Base-by-base conservation (phyloP, 768 basidiomycete genomes). In the Leccinum truebloodii region DNA sequence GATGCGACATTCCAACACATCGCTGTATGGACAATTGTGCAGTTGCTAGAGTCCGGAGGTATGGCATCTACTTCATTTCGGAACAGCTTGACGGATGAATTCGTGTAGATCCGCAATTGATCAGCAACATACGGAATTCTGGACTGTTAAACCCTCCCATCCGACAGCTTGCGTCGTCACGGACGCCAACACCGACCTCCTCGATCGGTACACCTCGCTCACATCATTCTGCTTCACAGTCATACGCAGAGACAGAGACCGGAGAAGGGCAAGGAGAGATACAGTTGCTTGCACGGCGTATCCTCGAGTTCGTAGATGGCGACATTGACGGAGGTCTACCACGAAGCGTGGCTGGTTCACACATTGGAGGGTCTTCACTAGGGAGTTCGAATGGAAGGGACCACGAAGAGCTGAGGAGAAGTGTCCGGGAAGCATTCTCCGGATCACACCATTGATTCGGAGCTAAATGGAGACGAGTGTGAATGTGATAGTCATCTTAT, bases 1-100 rank as follows among this genome's bases (percentile, higher is more conserved):
- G 97, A 99, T 70, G 89, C 93, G 14, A 99, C 97, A 1, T 99
- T 99, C 88, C 95, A 98, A 74, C 97, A 99, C 71, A 99, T 98
- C 63, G 97, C 97, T 35, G 95, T 99, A 49, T 99, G 97, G 97
- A 98, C 97, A 0, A 95, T 98, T 65, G 95, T 98, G 26, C 97
- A 99, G 71, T 78, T 99, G 22, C 81, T 99, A 28, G 97, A 99
- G 73, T 96, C 96, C n/a, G 92, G 93, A 62, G 92, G 90, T 92
- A 65, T 48, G 79, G 65, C 2, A 1, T 20, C 8, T 24, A 51
- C 26, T 32, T 28, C n/a, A 16, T 49, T 30, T 51, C 26, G 34
- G 59, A 46, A 52, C 37, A 62, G 3, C 20, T 13, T 34, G 5
- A 52, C 53, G 58, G 34, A 63, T 7, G 12, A 18, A 46, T 46